Percentiles rank a stretch among this genome's conserved stretches.
These are phyloP conservation scores for Tubosaeta brunneosetosa DNA, from an alignment of 768 basidiomycete genomes.

Conservation along the genomic window DNA sequence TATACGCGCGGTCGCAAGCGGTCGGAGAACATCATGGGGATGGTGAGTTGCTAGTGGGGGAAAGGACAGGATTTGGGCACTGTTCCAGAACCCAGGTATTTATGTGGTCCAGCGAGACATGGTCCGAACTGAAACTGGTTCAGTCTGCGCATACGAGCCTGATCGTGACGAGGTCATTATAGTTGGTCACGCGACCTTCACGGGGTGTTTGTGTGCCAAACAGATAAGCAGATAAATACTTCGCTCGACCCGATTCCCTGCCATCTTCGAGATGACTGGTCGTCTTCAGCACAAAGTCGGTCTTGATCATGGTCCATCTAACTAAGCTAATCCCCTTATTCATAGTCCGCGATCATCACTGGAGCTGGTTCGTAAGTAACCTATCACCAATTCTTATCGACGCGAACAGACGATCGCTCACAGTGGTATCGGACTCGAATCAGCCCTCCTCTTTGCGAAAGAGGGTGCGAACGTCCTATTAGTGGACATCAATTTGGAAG, in stretches of 20 bases:
- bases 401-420: slow-evolving; percentile 8
- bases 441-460: slow-evolving; percentile 88
- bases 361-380: slow-evolving; percentile 80
- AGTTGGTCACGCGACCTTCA: not conserved
- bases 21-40: slow-evolving; percentile 22
- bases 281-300: slow-evolving; percentile 65
- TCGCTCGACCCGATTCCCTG: not conserved
- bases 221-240: not conserved
- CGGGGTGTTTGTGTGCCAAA: not conserved
- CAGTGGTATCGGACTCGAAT: slow-evolving; percentile 96
- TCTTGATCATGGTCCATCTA: not conserved
- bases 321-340: slow-evolving; percentile 9
- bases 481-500: slow-evolving; percentile 79
- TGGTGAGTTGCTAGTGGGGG: slow-evolving; percentile 3
- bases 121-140: slow-evolving; percentile 19
- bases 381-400: not conserved
- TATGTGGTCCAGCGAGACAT: slow-evolving; percentile 13
- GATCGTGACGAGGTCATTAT: not conserved
- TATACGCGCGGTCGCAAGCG: slow-evolving; percentile 37
- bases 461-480: slow-evolving; percentile 92
- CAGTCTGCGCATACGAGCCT: not conserved
- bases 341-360: slow-evolving; percentile 73
- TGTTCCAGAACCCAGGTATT: slow-evolving; percentile 13
- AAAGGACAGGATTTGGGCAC: not conserved
- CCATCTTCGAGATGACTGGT: slow-evolving; percentile 45